A percentile compares a stretch with the other conserved stretches of the same genome.
phyloP scores from a whole-genome alignment of 805 yeast species.

The Maudiozyma turicensis region DNA sequence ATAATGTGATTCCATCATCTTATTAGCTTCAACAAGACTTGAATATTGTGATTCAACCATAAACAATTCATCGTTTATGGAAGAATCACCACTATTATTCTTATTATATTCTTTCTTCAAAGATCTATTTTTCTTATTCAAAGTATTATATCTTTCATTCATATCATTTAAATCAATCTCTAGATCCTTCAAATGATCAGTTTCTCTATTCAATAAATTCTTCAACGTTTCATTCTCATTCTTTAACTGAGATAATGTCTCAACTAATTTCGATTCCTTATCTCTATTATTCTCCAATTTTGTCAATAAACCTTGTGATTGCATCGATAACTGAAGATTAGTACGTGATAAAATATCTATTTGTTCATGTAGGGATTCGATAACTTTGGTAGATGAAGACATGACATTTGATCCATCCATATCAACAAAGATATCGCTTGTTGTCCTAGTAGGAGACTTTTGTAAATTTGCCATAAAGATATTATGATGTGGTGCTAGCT shows the following conservation, averaged over 20 bases:
- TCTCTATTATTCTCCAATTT: slow-evolving; percentile 38
- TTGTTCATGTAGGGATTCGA: slow-evolving; percentile 35
- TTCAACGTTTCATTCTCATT: slow-evolving; percentile 71
- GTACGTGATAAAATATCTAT: slow-evolving; percentile 44
- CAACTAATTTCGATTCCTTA: slow-evolving; percentile 39
- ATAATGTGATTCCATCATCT: slow-evolving; percentile 10
- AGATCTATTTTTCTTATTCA: slow-evolving; percentile 1
- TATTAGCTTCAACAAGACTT: slow-evolving; percentile 17
- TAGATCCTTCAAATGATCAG: slow-evolving; percentile 55
- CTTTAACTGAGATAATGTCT: slow-evolving; percentile 49
- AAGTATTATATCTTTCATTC: slow-evolving; percentile 1
- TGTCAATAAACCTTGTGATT: slow-evolving; percentile 41
- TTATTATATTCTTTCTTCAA: slow-evolving; percentile 1
- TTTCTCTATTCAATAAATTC: slow-evolving; percentile 30
- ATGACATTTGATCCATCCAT: background rate
- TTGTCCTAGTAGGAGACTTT: slow-evolving; percentile 10
- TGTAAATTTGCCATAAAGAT: slow-evolving; percentile 22
- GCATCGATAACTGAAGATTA: slow-evolving; percentile 29
- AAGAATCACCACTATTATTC: slow-evolving; percentile 5
- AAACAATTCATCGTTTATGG: slow-evolving; percentile 9
- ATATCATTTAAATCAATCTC: slow-evolving; percentile 35
- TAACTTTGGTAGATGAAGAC: slow-evolving; percentile 21
- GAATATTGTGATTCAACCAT: slow-evolving; percentile 17
- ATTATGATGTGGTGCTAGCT: slow-evolving; percentile 17
- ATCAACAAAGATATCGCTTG: background rate